Base-by-base conservation (phyloP, 2,329 filamentous ascomycete species). In the Fusarium sp. region DNA sequence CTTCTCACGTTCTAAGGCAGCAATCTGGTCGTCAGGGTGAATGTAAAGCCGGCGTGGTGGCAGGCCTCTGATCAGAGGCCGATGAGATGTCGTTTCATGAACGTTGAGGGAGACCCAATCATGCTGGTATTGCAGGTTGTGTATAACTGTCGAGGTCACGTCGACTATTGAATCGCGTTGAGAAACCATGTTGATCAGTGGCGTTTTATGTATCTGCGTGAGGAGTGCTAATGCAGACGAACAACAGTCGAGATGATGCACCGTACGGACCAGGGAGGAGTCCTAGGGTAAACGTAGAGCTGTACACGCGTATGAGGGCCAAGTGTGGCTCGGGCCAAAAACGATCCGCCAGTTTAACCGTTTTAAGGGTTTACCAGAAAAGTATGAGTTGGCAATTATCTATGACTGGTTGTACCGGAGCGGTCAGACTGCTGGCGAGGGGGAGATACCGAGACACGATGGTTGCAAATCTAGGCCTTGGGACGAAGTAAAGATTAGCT, bases 11-110 rank as follows among this genome's bases (percentile, higher is more conserved):
- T 90, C 89, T 57, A 94, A 83, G 57, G 91, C 85, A 68, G 88
- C 89, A 69, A 92, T 89, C 80, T 95, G 92, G 80, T 94, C 92
- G 77, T 96, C 92, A 3, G 92, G 92, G 75, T 96, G 92, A 52
- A 92, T 83, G 78, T 96, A 95, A 41, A 94, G 84, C 45, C 90
- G 86, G 44, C 86, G 85, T 1, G 92, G 91, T 3, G 92, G 92
- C 5, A 94, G 80, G 28, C 92, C 92, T 23, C 88, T 90, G 58
- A 96, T 84, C 53, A 95, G 78, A 8, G 89, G 88, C 20, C 92
- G 86, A 11, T 76, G 73, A 45, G 74, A 76, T n/a, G 70, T 70
- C 80, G 61, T 74, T 80, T 79, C 83, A 77, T 90, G 84, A 20
- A 88, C 75, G 49, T 84, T 78, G 45, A 94, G 79, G 23, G 83